Percentiles rank a stretch among this genome's conserved stretches.
These are phyloP conservation scores for Fusarium phyllophilum DNA, from an alignment of 2,329 filamentous ascomycete genomes.

Conservation along the genomic window DNA sequence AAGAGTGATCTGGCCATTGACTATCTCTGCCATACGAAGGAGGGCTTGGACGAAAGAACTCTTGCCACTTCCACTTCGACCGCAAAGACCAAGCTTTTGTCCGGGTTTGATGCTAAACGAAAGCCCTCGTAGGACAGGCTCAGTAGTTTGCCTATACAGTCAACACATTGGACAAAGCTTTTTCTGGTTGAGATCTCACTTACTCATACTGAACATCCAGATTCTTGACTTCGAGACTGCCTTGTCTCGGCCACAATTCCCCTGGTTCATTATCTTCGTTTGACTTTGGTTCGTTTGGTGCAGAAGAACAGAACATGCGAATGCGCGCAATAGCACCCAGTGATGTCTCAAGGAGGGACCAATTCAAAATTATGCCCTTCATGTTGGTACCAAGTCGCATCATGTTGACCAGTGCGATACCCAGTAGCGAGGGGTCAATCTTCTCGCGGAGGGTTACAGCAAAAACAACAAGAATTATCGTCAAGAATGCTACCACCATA, in stretches of 20 bases:
- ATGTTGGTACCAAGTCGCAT: slow-evolving; percentile 43
- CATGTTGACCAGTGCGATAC: slow-evolving; percentile 52
- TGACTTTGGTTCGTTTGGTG: slow-evolving; percentile 38
- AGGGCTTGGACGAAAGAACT: slow-evolving; percentile 56
- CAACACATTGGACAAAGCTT: background rate
- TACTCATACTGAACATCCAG: slow-evolving; percentile 45
- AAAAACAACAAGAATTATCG: slow-evolving; percentile 50
- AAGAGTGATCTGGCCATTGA: slow-evolving; percentile 55
- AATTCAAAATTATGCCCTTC: slow-evolving; percentile 43
- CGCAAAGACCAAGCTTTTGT: slow-evolving; percentile 56
- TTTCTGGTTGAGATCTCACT: background rate
- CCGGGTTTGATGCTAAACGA: slow-evolving; percentile 47
- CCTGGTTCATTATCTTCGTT: slow-evolving; percentile 26
- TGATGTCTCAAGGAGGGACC: slow-evolving; percentile 47
- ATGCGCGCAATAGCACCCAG: slow-evolving; percentile 46
- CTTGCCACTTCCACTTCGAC: slow-evolving; percentile 55
- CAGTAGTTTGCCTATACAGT: slow-evolving; percentile 32
- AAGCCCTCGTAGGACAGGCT: slow-evolving; percentile 46
- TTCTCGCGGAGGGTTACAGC: slow-evolving; percentile 50
- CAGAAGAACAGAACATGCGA: slow-evolving; percentile 41
- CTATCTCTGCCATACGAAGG: slow-evolving; percentile 59
- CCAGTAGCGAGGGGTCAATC: slow-evolving; percentile 47
- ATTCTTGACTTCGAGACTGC: slow-evolving; percentile 37
- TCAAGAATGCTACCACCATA: slow-evolving; percentile 60
- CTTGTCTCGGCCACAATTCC: slow-evolving; percentile 38